phyloP scores from a whole-genome alignment of 768 basidiomycete genomes.

The Russula sp. region DNA sequence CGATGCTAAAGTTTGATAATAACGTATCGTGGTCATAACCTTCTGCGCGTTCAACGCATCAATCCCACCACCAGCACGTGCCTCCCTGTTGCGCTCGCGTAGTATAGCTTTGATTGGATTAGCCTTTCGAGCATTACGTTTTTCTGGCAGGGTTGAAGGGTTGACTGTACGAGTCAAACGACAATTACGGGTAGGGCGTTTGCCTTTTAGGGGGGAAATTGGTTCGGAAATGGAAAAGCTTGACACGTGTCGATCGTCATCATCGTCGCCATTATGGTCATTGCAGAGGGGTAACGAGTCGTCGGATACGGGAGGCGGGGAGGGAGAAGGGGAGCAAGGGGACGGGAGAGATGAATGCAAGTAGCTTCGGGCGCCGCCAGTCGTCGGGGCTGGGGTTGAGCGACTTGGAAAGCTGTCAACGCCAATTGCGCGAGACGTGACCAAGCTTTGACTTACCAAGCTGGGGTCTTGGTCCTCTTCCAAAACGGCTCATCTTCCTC shows the following conservation, averaged over 20 bases:
- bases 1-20: slow-evolving; percentile 18
- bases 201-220: neutral
- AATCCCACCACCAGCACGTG: slow-evolving; percentile 22
- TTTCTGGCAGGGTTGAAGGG: neutral
- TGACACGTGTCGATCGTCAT: neutral
- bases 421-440: neutral
- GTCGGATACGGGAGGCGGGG: slow-evolving; percentile 3
- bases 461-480: slow-evolving; percentile 8
- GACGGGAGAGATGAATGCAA: slow-evolving; percentile 18
- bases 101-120: slow-evolving; percentile 28
- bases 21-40: slow-evolving; percentile 19
- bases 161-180: neutral
- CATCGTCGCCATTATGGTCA: neutral
- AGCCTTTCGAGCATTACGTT: neutral
- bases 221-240: neutral
- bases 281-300: neutral
- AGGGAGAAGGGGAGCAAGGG: slow-evolving; percentile 3
- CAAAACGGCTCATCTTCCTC: slow-evolving; percentile 29
- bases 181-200: slow-evolving; percentile 3
- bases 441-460: slow-evolving; percentile 9
- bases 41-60: slow-evolving; percentile 28
- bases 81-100: slow-evolving; percentile 25
- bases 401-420: slow-evolving; percentile 6
- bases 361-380: neutral
- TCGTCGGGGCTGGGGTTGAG: neutral